Evolutionary conservation across 1,284 basidiomycete genomes (phyloP).

Genomic region (Pholiota adiposa): DNA sequence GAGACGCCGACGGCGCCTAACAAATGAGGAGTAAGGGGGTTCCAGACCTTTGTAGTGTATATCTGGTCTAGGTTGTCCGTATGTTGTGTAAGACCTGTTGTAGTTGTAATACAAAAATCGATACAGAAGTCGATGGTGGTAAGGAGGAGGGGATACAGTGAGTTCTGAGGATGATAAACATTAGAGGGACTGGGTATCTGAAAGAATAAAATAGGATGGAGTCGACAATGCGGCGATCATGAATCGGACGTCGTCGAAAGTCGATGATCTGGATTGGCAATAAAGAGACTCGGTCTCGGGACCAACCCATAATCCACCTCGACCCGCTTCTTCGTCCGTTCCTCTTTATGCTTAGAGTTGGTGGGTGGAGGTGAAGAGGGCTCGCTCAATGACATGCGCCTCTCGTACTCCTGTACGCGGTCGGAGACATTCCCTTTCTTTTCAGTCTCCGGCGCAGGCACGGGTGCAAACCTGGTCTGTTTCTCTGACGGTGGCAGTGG

Average conservation of each 20-base stretch:
- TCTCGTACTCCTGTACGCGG: slow-evolving; percentile 41
- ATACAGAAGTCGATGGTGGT: too few relatives aligned
- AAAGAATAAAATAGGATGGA: neutral
- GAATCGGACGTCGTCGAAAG: slow-evolving; percentile 30
- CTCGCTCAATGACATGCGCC: slow-evolving; percentile 30
- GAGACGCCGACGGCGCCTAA: neutral
- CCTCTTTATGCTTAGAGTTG: slow-evolving; percentile 39
- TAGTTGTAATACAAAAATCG: neutral
- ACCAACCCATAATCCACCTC: slow-evolving; percentile 57
- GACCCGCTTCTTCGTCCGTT: slow-evolving; percentile 30
- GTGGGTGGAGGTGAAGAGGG: slow-evolving; percentile 20
- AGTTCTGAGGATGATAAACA: neutral
- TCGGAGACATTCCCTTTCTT: slow-evolving; percentile 33
- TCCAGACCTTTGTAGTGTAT: neutral
- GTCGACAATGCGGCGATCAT: slow-evolving; percentile 14
- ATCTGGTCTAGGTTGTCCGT: neutral
- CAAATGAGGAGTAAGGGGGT: neutral
- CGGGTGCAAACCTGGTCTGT: slow-evolving; percentile 6
- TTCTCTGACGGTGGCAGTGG: slow-evolving; percentile 7
- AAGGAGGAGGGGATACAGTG: neutral
- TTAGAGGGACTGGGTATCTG: neutral
- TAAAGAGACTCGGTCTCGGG: slow-evolving; percentile 57
- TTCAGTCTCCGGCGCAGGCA: slow-evolving; percentile 9
- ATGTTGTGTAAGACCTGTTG: neutral
- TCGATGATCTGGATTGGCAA: slow-evolving; percentile 61